Conservation (phyloP, 202 grass and related monocot genomes). For the Hordeum pubiflorum region DNA sequence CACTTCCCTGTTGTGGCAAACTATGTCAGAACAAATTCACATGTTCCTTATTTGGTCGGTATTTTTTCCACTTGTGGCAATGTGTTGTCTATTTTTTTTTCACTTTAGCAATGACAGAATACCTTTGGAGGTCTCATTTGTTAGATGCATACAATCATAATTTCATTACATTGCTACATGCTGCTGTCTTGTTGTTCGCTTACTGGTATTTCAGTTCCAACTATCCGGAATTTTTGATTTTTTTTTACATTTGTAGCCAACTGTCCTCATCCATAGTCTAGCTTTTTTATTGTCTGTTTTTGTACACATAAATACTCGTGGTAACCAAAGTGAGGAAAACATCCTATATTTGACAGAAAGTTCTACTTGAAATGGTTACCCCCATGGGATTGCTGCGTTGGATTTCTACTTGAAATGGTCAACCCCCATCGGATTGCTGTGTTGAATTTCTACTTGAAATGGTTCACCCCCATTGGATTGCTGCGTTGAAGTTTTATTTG, state of each 20-base stretch:
- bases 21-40: background rate
- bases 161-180: background rate
- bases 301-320: background rate
- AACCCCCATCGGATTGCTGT: background rate
- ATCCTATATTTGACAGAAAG: background rate
- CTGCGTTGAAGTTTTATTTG: background rate
- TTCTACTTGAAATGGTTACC: background rate
- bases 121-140: background rate
- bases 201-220: background rate
- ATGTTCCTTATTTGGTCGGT: background rate
- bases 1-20: background rate
- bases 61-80: background rate
- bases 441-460: background rate
- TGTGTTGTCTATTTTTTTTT: background rate
- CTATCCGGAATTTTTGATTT: background rate
- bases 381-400: background rate
- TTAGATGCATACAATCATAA: constrained; percentile 4
- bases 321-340: background rate
- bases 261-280: background rate
- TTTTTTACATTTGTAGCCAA: background rate
- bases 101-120: background rate
- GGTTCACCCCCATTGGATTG: background rate
- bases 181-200: background rate
- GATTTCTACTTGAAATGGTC: background rate
- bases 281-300: background rate